phyloP scores from a whole-genome alignment of 768 basidiomycete species.

The Lentinula lateritia region DNA sequence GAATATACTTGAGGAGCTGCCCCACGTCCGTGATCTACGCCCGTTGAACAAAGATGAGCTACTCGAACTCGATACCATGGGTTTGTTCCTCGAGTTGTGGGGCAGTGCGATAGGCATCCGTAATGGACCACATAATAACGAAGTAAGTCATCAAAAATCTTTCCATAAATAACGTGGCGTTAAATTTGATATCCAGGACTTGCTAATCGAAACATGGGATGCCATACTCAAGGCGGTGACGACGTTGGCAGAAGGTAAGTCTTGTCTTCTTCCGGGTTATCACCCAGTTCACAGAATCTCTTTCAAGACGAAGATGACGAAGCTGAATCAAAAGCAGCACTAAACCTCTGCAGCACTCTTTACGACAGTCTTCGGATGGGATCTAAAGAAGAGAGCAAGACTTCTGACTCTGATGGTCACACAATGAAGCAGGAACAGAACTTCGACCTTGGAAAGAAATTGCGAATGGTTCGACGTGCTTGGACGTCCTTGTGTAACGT shows the following conservation, averaged over 20 bases:
- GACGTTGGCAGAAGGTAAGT: slow-evolving; percentile 2
- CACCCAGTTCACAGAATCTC: not conserved
- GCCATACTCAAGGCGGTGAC: slow-evolving; percentile 4
- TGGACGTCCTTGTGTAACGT: slow-evolving; percentile 43
- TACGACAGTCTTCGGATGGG: slow-evolving; percentile 2
- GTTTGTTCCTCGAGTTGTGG: slow-evolving; percentile 51
- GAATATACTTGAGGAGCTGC: slow-evolving; percentile 49
- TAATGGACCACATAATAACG: slow-evolving; percentile 33
- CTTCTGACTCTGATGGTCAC: not conserved
- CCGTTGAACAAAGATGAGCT: slow-evolving; percentile 56
- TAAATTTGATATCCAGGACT: not conserved
- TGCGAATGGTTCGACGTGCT: slow-evolving; percentile 52
- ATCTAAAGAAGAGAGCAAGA: not conserved
- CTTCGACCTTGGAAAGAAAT: slow-evolving; percentile 35
- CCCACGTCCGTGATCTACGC: slow-evolving; percentile 47
- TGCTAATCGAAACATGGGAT: slow-evolving; percentile 6
- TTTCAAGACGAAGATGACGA: slow-evolving; percentile 1
- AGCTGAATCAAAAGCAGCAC: not conserved
- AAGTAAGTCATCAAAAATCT: slow-evolving; percentile 34
- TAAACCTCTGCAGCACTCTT: not conserved
- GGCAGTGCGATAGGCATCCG: slow-evolving; percentile 39
- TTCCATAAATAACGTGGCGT: not conserved
- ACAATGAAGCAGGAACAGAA: not conserved
- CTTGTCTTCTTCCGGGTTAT: not conserved
- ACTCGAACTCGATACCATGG: slow-evolving; percentile 43